Conservation (phyloP, 129 eudicot species). For the Gnaphalium uliginosum region DNA sequence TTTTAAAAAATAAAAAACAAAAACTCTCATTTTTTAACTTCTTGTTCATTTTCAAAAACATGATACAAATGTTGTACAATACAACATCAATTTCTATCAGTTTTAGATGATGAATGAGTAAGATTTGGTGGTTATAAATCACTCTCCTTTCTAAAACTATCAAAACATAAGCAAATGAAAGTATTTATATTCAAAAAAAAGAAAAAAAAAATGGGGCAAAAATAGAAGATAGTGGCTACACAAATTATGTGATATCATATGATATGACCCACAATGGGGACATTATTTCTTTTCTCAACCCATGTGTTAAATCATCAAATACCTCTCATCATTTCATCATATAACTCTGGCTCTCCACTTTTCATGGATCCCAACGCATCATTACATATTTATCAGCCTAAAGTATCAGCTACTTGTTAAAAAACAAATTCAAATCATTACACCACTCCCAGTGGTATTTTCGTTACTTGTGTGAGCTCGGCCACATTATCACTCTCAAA, state of each 20-base stretch:
- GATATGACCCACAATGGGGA: constrained; percentile 36
- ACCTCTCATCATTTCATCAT: constrained; percentile 49
- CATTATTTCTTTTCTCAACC: constrained; percentile 31
- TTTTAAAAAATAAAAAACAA: too few species aligned
- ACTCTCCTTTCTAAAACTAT: too few species aligned
- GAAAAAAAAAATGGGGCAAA: neutral
- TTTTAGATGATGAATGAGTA: too few species aligned
- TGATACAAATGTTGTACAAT: neutral
- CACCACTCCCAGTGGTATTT: too few species aligned
- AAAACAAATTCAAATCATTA: neutral
- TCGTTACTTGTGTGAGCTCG: too few species aligned
- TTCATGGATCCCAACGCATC: constrained; percentile 51
- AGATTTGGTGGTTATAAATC: too few species aligned
- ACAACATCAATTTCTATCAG: neutral
- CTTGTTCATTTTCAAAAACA: neutral
- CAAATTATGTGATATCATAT: constrained; percentile 35
- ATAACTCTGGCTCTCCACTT: constrained; percentile 44
- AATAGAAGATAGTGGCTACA: constrained; percentile 32
- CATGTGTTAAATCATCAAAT: constrained; percentile 39
- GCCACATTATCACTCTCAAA: too few species aligned
- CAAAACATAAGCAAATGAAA: too few species aligned
- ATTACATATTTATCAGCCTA: constrained; percentile 35
- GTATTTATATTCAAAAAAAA: too few species aligned
- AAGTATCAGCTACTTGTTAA: neutral
- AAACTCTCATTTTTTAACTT: constrained; percentile 11